Evolutionary conservation across 2,329 filamentous ascomycete genomes (phyloP).

Genomic region (Xylogone sp.): DNA sequence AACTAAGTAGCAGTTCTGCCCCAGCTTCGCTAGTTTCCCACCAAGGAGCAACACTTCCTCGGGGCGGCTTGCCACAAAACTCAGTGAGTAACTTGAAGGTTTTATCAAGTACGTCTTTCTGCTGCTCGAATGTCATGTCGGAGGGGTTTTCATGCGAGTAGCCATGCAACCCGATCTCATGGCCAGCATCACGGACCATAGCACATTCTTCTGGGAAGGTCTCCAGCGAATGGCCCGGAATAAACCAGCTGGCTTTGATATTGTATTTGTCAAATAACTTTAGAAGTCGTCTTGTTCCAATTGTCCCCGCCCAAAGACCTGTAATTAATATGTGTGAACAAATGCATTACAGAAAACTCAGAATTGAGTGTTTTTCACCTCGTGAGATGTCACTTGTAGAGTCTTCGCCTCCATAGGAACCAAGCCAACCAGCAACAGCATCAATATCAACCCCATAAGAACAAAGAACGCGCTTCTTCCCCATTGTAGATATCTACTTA

Average conservation of each 20-base stretch:
- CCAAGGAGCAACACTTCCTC: constrained; percentile 67
- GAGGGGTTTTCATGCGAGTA: constrained; percentile 70
- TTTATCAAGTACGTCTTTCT: constrained; percentile 68
- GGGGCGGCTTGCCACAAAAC: constrained; percentile 64
- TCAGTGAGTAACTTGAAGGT: constrained; percentile 67
- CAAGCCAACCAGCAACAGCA: constrained; percentile 69
- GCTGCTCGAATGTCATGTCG: constrained; percentile 67
- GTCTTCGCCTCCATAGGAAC: constrained; percentile 69
- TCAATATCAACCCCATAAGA: constrained; percentile 66
- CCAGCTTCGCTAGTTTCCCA: constrained; percentile 68
- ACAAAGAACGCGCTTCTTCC: constrained; percentile 34
- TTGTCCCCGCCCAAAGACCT: constrained; percentile 65
- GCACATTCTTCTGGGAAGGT: constrained; percentile 60
- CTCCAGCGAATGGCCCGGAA: constrained; percentile 56
- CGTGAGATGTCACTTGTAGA: constrained; percentile 66
- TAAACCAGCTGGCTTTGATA: constrained; percentile 63
- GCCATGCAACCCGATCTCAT: constrained; percentile 63
- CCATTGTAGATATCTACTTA: constrained; percentile 27
- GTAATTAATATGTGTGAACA: not conserved
- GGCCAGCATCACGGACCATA: constrained; percentile 54
- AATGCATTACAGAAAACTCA: not conserved
- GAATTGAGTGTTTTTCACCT: constrained; percentile 34
- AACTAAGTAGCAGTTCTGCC: constrained; percentile 56
- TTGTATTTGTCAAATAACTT: constrained; percentile 66
- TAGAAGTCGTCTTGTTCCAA: constrained; percentile 45